Percentiles rank a stretch among this genome's conserved stretches.
These are phyloP conservation scores for Tolypocladium guangdongense DNA, from an alignment of 2,329 filamentous ascomycete species.

Conservation along the genomic window DNA sequence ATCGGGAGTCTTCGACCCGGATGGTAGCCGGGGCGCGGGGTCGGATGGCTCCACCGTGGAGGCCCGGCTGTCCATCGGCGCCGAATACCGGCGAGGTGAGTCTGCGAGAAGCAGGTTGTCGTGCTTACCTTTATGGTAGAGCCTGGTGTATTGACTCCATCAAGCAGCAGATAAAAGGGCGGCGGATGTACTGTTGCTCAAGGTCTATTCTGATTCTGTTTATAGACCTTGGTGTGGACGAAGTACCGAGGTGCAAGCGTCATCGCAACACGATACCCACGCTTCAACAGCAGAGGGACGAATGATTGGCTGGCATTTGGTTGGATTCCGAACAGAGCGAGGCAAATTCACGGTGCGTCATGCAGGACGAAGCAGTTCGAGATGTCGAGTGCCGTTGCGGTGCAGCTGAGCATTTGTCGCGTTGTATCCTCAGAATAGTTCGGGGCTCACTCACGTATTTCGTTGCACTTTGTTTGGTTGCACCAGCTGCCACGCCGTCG, in stretches of 20 bases:
- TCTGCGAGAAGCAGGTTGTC: background rate
- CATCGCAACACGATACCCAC: background rate
- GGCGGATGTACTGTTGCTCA: background rate
- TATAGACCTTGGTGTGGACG: background rate
- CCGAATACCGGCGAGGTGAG: background rate
- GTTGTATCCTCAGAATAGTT: no score
- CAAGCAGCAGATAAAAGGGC: background rate
- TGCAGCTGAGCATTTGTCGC: no score
- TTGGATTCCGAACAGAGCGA: no score
- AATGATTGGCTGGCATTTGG: background rate
- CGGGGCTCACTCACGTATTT: no score
- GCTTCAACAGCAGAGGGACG: background rate
- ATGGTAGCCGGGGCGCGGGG: background rate
- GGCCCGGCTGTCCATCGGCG: background rate
- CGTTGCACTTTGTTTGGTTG: background rate
- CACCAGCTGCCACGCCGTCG: background rate
- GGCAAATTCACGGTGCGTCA: no score
- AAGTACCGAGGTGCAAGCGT: background rate
- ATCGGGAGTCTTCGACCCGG: background rate
- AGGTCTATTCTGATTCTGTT: background rate
- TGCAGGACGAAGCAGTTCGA: no score
- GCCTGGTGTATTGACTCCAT: background rate
- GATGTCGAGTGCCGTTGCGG: no score
- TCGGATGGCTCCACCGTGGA: background rate
- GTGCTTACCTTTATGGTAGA: background rate